phyloP scores from a whole-genome alignment of 805 yeast species.

The Zygosaccharomyces rouxii region DNA sequence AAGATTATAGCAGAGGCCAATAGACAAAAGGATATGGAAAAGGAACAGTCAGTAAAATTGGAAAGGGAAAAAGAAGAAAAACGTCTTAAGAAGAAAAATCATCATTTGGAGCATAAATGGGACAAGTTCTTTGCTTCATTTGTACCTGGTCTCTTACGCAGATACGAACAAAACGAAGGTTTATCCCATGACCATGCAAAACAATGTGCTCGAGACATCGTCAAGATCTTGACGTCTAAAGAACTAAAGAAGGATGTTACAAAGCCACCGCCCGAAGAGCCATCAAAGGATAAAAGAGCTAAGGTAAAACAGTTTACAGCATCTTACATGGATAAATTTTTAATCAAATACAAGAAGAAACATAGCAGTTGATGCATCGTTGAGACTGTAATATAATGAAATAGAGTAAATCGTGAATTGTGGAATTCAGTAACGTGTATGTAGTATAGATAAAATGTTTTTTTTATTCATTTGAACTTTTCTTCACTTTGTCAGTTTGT shows the following conservation, averaged over 20 bases:
- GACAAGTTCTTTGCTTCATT: slow-evolving; percentile 54
- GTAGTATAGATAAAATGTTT: slow-evolving; percentile 3
- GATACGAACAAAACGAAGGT: slow-evolving; percentile 47
- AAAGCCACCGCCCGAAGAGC: slow-evolving; percentile 47
- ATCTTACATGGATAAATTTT: slow-evolving; percentile 62
- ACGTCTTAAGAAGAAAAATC: slow-evolving; percentile 18
- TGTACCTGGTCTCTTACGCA: slow-evolving; percentile 75
- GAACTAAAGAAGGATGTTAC: slow-evolving; percentile 44
- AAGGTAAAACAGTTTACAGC: slow-evolving; percentile 65
- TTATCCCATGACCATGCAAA: slow-evolving; percentile 72
- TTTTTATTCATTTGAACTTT: neutral
- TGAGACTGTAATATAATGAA: neutral
- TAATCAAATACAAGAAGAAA: slow-evolving; percentile 42
- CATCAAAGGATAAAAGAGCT: slow-evolving; percentile 58
- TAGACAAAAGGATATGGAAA: slow-evolving; percentile 27
- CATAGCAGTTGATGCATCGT: slow-evolving; percentile 35
- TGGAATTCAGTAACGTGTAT: neutral
- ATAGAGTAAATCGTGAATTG: neutral
- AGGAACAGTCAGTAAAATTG: slow-evolving; percentile 14
- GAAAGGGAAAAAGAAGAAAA: slow-evolving; percentile 25
- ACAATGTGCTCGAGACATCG: slow-evolving; percentile 75
- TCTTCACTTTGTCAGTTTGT: neutral
- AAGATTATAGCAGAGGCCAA: slow-evolving; percentile 41
- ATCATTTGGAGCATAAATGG: slow-evolving; percentile 35
- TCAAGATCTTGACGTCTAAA: slow-evolving; percentile 59